Evolutionary conservation across 768 basidiomycete genomes (phyloP).

Genomic region (Ramaria rubella): DNA sequence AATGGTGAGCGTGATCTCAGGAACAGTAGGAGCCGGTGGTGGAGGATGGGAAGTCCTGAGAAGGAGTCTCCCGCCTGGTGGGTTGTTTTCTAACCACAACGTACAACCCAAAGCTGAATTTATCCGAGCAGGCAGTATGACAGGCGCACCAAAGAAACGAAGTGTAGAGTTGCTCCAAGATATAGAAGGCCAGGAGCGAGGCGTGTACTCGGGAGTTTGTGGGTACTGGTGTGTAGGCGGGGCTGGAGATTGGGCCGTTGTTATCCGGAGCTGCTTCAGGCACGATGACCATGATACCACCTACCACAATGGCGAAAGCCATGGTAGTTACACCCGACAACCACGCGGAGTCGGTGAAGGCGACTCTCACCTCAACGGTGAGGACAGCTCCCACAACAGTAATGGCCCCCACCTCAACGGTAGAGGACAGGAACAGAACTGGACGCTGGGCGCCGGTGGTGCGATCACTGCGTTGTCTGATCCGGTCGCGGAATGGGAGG

Average conservation of each 20-base stretch:
- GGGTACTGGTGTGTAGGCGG: conserved; percentile 91
- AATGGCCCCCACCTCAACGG: conserved; percentile 21
- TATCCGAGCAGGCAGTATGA: conserved; percentile 75
- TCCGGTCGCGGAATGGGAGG: conserved; percentile 85
- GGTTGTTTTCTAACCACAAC: conserved; percentile 8
- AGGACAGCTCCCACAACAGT: conserved; percentile 10
- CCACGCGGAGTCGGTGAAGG: neutral
- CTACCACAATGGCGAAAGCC: conserved; percentile 12
- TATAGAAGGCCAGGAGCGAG: conserved; percentile 66
- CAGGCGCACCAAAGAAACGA: conserved; percentile 92
- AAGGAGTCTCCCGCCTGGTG: conserved; percentile 81
- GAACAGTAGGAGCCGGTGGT: conserved; percentile 42
- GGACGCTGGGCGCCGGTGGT: conserved; percentile 88
- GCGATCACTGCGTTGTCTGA: conserved; percentile 93
- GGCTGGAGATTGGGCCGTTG: conserved; percentile 87
- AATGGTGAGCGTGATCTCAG: conserved; percentile 90
- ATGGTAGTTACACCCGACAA: neutral
- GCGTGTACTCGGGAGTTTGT: conserved; percentile 87
- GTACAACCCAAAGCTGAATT: neutral
- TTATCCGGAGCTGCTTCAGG: conserved; percentile 89
- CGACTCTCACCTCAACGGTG: conserved; percentile 11
- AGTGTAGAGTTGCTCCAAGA: conserved; percentile 83
- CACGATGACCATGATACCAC: conserved; percentile 36
- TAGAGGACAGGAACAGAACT: conserved; percentile 36
- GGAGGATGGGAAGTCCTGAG: conserved; percentile 75